A percentile compares a stretch with the other conserved stretches of the same genome.
phyloP scores from a whole-genome alignment of 805 yeast species.

The Myxozyma neotropica region DNA sequence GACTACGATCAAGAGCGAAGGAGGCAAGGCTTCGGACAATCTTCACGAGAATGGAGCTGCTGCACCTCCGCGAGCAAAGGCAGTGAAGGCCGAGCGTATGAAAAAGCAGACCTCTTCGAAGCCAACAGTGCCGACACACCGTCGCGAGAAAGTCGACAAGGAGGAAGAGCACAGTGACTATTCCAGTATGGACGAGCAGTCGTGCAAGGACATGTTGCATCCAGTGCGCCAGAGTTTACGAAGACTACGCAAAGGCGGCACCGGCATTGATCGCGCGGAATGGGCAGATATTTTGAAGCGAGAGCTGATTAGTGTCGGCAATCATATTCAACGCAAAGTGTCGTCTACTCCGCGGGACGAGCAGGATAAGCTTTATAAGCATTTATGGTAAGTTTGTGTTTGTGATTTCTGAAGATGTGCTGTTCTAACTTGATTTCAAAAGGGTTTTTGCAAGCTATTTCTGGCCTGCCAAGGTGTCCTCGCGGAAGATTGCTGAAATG shows the following conservation, averaged over 20 bases:
- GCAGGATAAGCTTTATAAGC: constrained; percentile 54
- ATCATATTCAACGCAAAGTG: constrained; percentile 57
- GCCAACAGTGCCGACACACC: not conserved
- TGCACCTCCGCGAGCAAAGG: not conserved
- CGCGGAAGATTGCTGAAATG: constrained; percentile 73
- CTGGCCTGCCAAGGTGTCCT: constrained; percentile 82
- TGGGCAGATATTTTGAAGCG: constrained; percentile 72
- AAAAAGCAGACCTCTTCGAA: not conserved
- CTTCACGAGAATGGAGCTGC: constrained; percentile 1
- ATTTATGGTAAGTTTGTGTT: constrained; percentile 57
- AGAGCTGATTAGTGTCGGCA: constrained; percentile 74
- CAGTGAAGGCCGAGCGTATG: constrained; percentile 9
- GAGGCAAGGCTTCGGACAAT: not conserved
- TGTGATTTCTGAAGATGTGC: not conserved
- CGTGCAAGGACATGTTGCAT: constrained; percentile 61
- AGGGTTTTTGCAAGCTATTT: constrained; percentile 70
- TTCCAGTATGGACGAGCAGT: constrained; percentile 75
- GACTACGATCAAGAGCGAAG: constrained; percentile 1
- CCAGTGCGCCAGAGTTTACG: constrained; percentile 69
- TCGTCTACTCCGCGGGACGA: constrained; percentile 38
- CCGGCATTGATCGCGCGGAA: constrained; percentile 72
- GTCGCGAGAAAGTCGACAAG: constrained; percentile 11
- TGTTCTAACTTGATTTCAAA: not conserved
- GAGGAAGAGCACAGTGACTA: constrained; percentile 54
- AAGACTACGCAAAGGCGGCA: constrained; percentile 68